Base-by-base conservation (phyloP, 225 moss, liverwort and hornwort species). In the Lunularia cruciata region DNA sequence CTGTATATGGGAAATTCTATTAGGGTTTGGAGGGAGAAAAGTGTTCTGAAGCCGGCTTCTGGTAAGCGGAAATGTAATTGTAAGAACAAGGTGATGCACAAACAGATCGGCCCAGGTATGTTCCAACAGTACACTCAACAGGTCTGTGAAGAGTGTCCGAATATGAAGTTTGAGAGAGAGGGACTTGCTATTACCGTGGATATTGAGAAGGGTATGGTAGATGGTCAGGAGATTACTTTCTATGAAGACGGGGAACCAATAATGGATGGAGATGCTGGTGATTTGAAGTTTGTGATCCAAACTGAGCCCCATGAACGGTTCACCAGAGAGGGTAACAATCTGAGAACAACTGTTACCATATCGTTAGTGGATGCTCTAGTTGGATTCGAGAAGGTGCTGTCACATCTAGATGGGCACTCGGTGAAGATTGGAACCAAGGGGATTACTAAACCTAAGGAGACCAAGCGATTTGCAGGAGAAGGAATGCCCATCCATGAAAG, bases 101-200 rank as follows among this genome's bases (percentile, higher is more conserved):
- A 90, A 27, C 96, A 96, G 82, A 85, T 96, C 57, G 96, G 85
- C 0, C 92, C 87, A 0, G 96, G 96, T 25, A 96, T 96, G 92
- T 96, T 90, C 76, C 96, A 96, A 73, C 96, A 96, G 60, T 96
- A 89, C 59, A 96, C 95, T 45, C 90, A 92, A 67, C 92, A 92
- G 78, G 92, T 92, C 22, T 96, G 96, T 52, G 85, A 96, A 33
- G 92, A 96, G 71, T 96, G 96, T 37, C 92, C 92, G 31, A 96
- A 96, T 67, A 73, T 96, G 72, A 96, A 92, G 83, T 92, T 92
- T 61, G 96, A 90, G 90, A 92, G 96, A 55, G 86, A 86, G 70
- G 96, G 92, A 26, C 47, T 77, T 16, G 74, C 77, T 12, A 48
- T 98, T 2, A 86, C 80, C 20, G 79, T 98, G 14, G 96, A 98